Base-by-base conservation (phyloP, 805 yeast genomes). In the Wickerhamomyces chaumierensis region DNA sequence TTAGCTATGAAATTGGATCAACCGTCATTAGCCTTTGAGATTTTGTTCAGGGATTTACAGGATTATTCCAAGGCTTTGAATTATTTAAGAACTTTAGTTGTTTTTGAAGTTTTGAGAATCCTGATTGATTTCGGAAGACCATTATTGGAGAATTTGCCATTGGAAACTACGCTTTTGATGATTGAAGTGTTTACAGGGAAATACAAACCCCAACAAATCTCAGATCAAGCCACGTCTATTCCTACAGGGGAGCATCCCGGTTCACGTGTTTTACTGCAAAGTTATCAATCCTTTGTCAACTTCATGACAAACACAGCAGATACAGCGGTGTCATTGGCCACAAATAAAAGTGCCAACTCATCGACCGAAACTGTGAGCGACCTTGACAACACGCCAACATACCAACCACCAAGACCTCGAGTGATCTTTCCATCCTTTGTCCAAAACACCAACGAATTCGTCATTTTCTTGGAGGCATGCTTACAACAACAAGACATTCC, bases 401-500 rank as follows among this genome's bases (percentile, higher is more conserved):
- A 92, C 56, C 79, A 80, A 37, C 96, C 97, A 2, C 98, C 98
- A 3, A 71, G 78, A 37, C 97, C 97, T 6, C 69, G 87, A 34
- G 66, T 90, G 31, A 83, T 90, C 1, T 92, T 86, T 53, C 78
- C 90, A 2, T 77, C 94, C 2, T 92, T 92, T 56, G 75, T 83
- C n/a, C 73, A 79, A 47, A 85, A 82, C 53, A 87, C 92, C 0
- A 73, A 78, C 51, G 92, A 88, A 52, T 90, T 92, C 66, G 92
- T 88, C 19, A 82, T 84, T 7, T 92, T 92, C 45, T 58, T 92
- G 40, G 98, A 92, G 55, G 96, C 97, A 0, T 86, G 95, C 49
- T 60, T 87, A 14, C 84, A 80, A 48, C 69, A 82, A 39, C 83
- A 78, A 51, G 92, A 82, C 38, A 90, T 92, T 0, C 59, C 57